These are phyloP conservation scores for Metschnikowia amazonensis DNA, from an alignment of 805 yeast genomes.

Conservation along the genomic window DNA sequence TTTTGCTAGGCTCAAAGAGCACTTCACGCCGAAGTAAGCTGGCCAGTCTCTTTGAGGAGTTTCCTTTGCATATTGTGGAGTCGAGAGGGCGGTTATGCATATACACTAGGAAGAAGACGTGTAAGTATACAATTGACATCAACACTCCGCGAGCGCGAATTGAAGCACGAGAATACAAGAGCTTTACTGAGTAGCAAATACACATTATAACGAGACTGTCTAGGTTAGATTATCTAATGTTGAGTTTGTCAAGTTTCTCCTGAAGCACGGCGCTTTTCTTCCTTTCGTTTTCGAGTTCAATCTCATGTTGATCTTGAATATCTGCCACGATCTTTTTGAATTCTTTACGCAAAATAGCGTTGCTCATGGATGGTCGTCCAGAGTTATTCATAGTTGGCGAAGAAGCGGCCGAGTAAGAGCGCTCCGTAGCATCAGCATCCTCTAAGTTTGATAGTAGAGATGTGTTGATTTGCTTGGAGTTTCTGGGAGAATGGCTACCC, in stretches of 20 bases:
- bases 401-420: conserved; percentile 17
- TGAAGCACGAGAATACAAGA: background rate
- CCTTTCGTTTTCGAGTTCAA: conserved; percentile 54
- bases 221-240: background rate
- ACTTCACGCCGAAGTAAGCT: conserved; percentile 15
- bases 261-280: conserved; percentile 46
- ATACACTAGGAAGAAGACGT: background rate
- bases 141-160: background rate
- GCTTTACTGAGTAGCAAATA: background rate
- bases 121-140: background rate
- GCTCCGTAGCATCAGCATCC: conserved; percentile 20
- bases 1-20: conserved; percentile 12
- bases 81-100: conserved; percentile 14
- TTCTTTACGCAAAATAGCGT: conserved; percentile 60
- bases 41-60: conserved; percentile 6
- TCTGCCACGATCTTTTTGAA: conserved; percentile 62
- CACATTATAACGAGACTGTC: background rate
- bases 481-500: conserved; percentile 26
- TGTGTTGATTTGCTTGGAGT: conserved; percentile 3
- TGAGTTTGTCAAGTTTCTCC: conserved; percentile 6
- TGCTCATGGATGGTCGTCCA: conserved; percentile 26
- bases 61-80: conserved; percentile 5
- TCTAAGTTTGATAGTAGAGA: conserved; percentile 13
- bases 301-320: conserved; percentile 58
- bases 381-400: conserved; percentile 6